Evolutionary conservation across 1,284 basidiomycete genomes (phyloP), one percentile per base, ranked within the genome.

Genomic region (Somion occarium): DNA sequence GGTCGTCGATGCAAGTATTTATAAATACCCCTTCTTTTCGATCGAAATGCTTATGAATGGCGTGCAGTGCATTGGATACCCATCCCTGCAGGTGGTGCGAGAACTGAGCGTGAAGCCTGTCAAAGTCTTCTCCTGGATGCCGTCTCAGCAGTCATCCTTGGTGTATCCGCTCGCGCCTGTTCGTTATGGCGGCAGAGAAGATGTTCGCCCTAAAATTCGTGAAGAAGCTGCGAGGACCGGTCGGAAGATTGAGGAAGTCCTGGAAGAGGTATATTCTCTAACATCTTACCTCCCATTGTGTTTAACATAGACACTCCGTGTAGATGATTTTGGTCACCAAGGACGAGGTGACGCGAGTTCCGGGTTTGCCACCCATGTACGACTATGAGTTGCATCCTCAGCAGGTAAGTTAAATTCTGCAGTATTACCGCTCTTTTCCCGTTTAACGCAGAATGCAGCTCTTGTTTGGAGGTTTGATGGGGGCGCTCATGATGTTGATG

Each of bases 311-410:
- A 7, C 11, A 34, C 23, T 22, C 4, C 22, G n/a, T 18, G 7
- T 34, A 56, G 55, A 54, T 51, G 1, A 42, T 56, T 4, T 7
- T 41, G 13, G n/a, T 47, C 44, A 18, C 22, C 47, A 27, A 5
- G 24, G 48, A 38, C 22, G 26, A 45, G 15, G 19, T 58, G 38
- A 44, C 52, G 13, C 52, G 50, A 7, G 30, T 54, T 1, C 56
- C 56, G 15, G 56, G 56, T 15, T 46, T 56, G 19, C 54, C 50
- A 41, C 54, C 54, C 1, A 53, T 58, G 26, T 56, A 55, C 27
- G 46, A 41, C n/a, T 49, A 55, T n/a, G 56, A 58, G 23, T 37
- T 48, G 12, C 49, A 56, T n/a, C 54, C 56, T 2, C 56, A 57
- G 26, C 49, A 51, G 43, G 56, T 55, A 37, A 9, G 52, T 41